A percentile compares a stretch with the other conserved stretches of the same genome.
phyloP scores from a whole-genome alignment of 495 filamentous ascomycete genomes.

The Talaromyces adpressus region DNA sequence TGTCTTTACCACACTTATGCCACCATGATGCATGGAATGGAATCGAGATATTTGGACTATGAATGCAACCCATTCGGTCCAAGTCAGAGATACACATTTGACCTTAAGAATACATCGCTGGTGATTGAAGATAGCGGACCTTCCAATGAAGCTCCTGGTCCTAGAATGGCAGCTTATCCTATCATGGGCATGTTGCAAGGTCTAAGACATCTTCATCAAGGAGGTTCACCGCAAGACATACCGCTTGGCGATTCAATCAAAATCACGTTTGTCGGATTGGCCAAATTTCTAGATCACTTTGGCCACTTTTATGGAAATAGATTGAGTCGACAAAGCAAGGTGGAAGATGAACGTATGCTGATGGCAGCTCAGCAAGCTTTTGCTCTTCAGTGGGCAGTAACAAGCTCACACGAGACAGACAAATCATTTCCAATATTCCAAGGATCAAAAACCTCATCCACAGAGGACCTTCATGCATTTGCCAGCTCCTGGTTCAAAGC shows the following conservation, averaged over 20 bases:
- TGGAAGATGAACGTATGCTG: slow-evolving; percentile 13
- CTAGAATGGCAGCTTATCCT: not conserved
- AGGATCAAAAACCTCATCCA: not conserved
- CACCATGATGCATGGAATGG: slow-evolving; percentile 15
- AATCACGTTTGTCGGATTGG: slow-evolving; percentile 15
- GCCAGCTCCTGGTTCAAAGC: not conserved
- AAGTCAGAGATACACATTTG: not conserved
- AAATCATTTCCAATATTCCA: not conserved
- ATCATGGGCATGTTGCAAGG: slow-evolving; percentile 12
- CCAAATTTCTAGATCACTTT: slow-evolving; percentile 23
- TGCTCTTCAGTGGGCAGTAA: slow-evolving; percentile 17
- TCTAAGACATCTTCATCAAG: slow-evolving; percentile 4
- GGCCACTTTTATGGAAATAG: slow-evolving; percentile 19
- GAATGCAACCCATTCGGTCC: slow-evolving; percentile 16
- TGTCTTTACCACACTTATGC: slow-evolving; percentile 15
- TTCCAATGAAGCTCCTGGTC: not conserved
- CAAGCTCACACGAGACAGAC: not conserved
- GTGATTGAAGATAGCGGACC: not conserved
- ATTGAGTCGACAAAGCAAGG: slow-evolving; percentile 7
- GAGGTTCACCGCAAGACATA: not conserved
- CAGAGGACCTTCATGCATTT: not conserved
- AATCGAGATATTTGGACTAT: slow-evolving; percentile 17
- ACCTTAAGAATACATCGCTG: not conserved
- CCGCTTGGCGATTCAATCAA: not conserved
- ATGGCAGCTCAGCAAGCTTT: slow-evolving; percentile 16